These are phyloP conservation scores for Epicoccum sorghinum DNA, from an alignment of 2,329 filamentous ascomycete species.

Conservation along the genomic window DNA sequence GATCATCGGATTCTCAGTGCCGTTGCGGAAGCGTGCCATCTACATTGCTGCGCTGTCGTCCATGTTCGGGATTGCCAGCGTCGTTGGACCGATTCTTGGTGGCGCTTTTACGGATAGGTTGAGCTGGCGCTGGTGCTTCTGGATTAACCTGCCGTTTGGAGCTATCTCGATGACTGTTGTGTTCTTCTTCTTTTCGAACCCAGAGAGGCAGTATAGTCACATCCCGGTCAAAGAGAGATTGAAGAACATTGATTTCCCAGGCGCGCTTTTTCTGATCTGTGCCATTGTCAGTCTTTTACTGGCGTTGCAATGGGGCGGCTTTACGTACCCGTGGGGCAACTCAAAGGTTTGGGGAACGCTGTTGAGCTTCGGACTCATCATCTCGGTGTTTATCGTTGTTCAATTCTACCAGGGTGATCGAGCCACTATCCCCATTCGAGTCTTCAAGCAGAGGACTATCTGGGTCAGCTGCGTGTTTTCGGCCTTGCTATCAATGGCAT, in stretches of 20 bases:
- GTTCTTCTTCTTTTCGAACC: conserved; percentile 41
- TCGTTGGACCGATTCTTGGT: conserved; percentile 52
- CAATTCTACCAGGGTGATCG: conserved; percentile 38
- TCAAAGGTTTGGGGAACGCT: conserved; percentile 58
- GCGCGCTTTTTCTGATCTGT: conserved; percentile 41
- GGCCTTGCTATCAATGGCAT: conserved; percentile 45
- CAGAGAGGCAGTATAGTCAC: conserved; percentile 32
- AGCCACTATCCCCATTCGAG: conserved; percentile 38
- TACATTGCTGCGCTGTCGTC: conserved; percentile 46
- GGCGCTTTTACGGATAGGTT: conserved; percentile 50
- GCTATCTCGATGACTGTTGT: conserved; percentile 44
- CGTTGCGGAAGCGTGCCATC: conserved; percentile 51
- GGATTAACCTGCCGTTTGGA: conserved; percentile 54
- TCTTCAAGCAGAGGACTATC: conserved; percentile 47
- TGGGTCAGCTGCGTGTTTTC: conserved; percentile 42
- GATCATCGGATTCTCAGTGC: conserved; percentile 53
- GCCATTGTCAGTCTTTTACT: conserved; percentile 43
- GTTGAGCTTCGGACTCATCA: conserved; percentile 55
- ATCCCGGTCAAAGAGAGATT: conserved; percentile 42
- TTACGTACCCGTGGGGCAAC: conserved; percentile 56
- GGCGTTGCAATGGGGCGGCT: conserved; percentile 47
- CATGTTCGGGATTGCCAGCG: conserved; percentile 49
- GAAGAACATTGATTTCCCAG: conserved; percentile 46
- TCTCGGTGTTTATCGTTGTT: conserved; percentile 51
- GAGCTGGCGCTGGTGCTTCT: conserved; percentile 51